Conservation (phyloP, 2,329 filamentous ascomycete genomes). For the Aspergillus proliferans region DNA sequence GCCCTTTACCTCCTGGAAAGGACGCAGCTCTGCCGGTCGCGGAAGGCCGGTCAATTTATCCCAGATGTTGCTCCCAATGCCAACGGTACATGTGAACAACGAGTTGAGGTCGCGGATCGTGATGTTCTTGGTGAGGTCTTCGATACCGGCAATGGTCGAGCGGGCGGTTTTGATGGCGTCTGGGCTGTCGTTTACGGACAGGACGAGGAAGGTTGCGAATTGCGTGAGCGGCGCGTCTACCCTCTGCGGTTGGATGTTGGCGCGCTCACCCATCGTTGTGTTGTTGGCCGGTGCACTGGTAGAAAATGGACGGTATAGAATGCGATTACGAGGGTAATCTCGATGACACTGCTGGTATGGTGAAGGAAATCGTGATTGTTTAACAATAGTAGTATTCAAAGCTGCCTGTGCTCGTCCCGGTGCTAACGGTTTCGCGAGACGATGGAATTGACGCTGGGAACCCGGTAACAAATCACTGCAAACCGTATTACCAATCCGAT, state of each 20-base stretch:
- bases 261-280: background rate
- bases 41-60: constrained; percentile 41
- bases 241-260: constrained; percentile 29
- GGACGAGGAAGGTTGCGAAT: constrained; percentile 50
- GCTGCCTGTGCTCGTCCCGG: background rate
- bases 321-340: background rate
- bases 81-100: constrained; percentile 48
- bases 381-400: background rate
- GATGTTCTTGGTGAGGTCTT: constrained; percentile 48
- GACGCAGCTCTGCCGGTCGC: constrained; percentile 48
- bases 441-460: background rate
- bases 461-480: background rate
- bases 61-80: constrained; percentile 51
- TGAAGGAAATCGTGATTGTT: background rate
- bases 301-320: background rate
- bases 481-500: background rate
- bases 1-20: constrained; percentile 46
- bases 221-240: constrained; percentile 49
- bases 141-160: constrained; percentile 40
- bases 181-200: constrained; percentile 34
- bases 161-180: constrained; percentile 38
- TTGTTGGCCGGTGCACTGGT: background rate
- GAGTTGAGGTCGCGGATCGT: constrained; percentile 44
- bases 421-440: background rate
- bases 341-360: background rate